Percentiles rank a stretch among this genome's conserved stretches.
phyloP scores from a whole-genome alignment of 768 basidiomycete genomes.

The Solioccasus polychromus region DNA sequence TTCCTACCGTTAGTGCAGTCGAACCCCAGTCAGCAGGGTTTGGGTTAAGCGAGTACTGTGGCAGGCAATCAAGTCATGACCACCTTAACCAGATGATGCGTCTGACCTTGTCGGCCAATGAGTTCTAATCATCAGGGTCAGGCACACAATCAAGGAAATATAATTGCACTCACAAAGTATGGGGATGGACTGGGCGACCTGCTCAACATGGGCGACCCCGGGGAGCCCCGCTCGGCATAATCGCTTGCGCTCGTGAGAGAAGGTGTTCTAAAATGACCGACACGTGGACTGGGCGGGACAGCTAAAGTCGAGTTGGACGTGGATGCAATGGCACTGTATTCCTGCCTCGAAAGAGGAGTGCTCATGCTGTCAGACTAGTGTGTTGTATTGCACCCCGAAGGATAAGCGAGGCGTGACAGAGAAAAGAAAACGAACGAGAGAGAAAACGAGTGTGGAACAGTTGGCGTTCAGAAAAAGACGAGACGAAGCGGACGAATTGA shows the following conservation, averaged over 20 bases:
- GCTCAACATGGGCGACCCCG: slow-evolving; percentile 6
- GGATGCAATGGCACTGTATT: slow-evolving; percentile 27
- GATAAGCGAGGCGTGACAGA: too few relatives aligned
- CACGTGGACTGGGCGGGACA: slow-evolving; percentile 14
- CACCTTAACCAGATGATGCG: background rate
- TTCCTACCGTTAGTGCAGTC: slow-evolving; percentile 38
- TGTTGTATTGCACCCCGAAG: too few relatives aligned
- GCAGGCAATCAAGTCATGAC: background rate
- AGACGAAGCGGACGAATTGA: background rate
- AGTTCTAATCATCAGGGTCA: slow-evolving; percentile 20
- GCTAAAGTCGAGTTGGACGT: slow-evolving; percentile 21
- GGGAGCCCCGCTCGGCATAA: slow-evolving; percentile 14
- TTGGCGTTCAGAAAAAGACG: slow-evolving; percentile 12
- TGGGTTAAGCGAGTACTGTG: slow-evolving; percentile 39
- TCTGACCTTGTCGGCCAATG: slow-evolving; percentile 26
- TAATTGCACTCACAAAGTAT: slow-evolving; percentile 19
- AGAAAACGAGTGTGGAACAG: slow-evolving; percentile 18
- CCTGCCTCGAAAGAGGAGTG: slow-evolving; percentile 24
- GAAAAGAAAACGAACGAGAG: background rate
- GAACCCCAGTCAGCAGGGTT: slow-evolving; percentile 52
- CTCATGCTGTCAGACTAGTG: slow-evolving; percentile 21
- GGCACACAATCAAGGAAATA: background rate
- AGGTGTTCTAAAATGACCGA: slow-evolving; percentile 15
- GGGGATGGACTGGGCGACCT: slow-evolving; percentile 29
- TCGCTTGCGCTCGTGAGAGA: slow-evolving; percentile 19